Conservation (phyloP, 139 green algal genomes). For the Astrephomene gubernaculifera region DNA sequence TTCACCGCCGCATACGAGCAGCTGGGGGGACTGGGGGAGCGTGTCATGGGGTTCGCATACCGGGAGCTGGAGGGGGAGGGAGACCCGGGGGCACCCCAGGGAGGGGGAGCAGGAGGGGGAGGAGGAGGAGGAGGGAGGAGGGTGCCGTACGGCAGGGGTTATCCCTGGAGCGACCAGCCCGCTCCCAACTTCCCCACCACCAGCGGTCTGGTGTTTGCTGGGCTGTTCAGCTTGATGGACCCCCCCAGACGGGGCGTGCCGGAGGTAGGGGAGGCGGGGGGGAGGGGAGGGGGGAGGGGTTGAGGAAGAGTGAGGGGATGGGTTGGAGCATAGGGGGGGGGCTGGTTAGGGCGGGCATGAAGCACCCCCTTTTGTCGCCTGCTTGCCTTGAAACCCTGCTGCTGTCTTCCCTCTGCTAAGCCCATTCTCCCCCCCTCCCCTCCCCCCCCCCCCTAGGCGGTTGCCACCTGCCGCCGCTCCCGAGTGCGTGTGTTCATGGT, state of each 20-base stretch:
- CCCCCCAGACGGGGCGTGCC: slow-evolving; percentile 79
- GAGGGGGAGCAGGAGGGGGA: too few species aligned
- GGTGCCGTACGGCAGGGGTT: slow-evolving; percentile 54
- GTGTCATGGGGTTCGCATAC: slow-evolving; percentile 83
- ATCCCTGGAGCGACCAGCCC: slow-evolving; percentile 74
- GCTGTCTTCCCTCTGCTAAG: too few species aligned
- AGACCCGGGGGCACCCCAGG: too few species aligned
- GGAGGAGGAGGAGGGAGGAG: too few species aligned
- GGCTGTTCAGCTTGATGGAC: slow-evolving; percentile 87
- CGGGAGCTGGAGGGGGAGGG: slow-evolving; percentile 58
- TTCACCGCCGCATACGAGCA: slow-evolving; percentile 72
- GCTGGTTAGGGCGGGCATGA: too few species aligned
- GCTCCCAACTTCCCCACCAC: slow-evolving; percentile 73
- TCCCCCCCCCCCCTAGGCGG: not conserved
- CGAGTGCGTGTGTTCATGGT: slow-evolving; percentile 85
- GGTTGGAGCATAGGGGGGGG: too few species aligned
- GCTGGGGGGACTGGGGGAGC: slow-evolving; percentile 78
- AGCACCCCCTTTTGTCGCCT: too few species aligned
- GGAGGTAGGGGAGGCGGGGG: slow-evolving; percentile 56
- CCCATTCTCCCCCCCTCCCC: not conserved
- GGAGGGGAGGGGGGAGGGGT: not conserved
- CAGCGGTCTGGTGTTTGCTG: slow-evolving; percentile 76
- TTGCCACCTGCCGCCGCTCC: slow-evolving; percentile 53
- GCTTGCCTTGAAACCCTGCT: too few species aligned
- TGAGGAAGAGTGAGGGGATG: too few species aligned